These are phyloP conservation scores for Podila verticillata DNA, from an alignment of 192 early-diverging fungal species.

Conservation along the genomic window DNA sequence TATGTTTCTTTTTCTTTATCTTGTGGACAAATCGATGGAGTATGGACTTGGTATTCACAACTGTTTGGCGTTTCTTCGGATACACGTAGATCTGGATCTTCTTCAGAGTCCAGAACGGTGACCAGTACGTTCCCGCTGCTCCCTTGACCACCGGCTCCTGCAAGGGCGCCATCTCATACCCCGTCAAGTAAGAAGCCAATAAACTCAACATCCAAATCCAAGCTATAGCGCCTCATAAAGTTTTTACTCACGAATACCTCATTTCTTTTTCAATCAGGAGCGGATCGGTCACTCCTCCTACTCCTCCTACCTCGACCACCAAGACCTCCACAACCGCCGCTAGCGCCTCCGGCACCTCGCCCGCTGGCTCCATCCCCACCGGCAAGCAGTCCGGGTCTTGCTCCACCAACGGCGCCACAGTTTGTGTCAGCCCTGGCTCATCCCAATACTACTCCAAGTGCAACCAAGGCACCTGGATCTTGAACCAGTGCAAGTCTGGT, in stretches of 20 bases:
- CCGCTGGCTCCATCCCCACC: neutral
- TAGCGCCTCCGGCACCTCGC: neutral
- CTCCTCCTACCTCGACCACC: neutral
- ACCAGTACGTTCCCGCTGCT: slow-evolving; percentile 3
- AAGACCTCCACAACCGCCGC: neutral
- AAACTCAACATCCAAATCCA: neutral
- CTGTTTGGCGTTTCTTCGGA: neutral
- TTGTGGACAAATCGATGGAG: neutral
- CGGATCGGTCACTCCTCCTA: neutral
- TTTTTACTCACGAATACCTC: no score
- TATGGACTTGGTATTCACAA: neutral
- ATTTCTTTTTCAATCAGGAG: neutral
- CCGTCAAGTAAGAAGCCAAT: neutral
- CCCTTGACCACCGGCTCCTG: slow-evolving; percentile 4
- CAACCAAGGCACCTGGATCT: slow-evolving; percentile 6
- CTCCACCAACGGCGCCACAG: slow-evolving; percentile 4
- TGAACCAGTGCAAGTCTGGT: slow-evolving; percentile 12
- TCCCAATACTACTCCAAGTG: slow-evolving; percentile 14
- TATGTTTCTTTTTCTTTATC: neutral
- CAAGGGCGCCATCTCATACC: slow-evolving; percentile 10
- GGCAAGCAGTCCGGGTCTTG: slow-evolving; percentile 12
- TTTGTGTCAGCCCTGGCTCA: slow-evolving; percentile 7
- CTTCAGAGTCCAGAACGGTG: slow-evolving; percentile 21
- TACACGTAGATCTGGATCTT: slow-evolving; percentile 17
- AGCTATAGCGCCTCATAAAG: no score